Base-by-base conservation (phyloP, 345 rosid genomes). In the Luvunga scandens region DNA sequence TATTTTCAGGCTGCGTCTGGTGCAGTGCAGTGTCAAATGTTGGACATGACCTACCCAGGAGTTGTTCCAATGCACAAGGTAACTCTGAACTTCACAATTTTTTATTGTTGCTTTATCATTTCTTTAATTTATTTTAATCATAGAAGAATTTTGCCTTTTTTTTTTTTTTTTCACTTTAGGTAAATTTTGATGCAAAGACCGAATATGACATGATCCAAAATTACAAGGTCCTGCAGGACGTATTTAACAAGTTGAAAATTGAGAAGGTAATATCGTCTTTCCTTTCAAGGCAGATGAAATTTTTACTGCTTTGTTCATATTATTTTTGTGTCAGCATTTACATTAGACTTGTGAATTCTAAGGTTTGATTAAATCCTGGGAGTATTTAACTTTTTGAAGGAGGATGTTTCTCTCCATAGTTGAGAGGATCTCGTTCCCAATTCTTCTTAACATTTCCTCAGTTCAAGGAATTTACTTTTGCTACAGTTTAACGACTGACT, bases 51-150 rank as follows among this genome's bases (percentile, higher is more conserved):
- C 38, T 91, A 88, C 83, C 98, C 99, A 6, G 98, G 99, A 78
- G 91, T 85, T 71, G 98, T 96, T 77, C 98, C 99, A 57, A 94
- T 96, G 99, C 98, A 96, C 81, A 94, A 94, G 94, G 99, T 93
- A 48, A 69, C 12, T 53, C 75, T 45, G 59, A 28, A 60, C 9
- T 19, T 45, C 50, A 45, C 50, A 45, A 45, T 45, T 45, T 45
- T 45, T 13, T 45, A 3, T 45, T 45, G 18, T 13, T 12, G 50
- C 5, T 1, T 3, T 45, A 1, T 45, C 18, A 45, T 45, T 45
- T 45, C 27, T 45, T 53, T 75, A 53, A 42, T 34, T 56, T 19
- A 33, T 22, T 68, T 48, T 69, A 69, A 24, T 73, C 76, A 22
- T 39, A 13, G 55, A 67, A 72, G 39, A 6, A 7, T 48, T 62